Conservation (phyloP, 1,284 basidiomycete genomes). For the Austropuccinia psidii region DNA sequence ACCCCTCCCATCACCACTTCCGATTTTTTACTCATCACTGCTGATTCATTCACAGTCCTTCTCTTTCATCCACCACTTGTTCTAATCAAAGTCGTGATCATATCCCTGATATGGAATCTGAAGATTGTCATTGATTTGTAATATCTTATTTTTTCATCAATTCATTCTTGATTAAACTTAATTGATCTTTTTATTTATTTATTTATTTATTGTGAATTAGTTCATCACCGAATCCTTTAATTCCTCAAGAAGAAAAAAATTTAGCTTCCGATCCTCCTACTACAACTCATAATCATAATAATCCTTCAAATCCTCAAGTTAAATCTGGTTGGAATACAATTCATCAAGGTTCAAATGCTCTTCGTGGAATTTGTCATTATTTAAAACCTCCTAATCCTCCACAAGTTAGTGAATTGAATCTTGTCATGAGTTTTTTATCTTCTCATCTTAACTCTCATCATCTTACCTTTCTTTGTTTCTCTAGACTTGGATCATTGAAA, state of each 20-base stretch:
- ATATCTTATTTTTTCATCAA: too few relatives aligned
- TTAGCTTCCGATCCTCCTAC: too few relatives aligned
- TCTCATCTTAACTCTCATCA: too few relatives aligned
- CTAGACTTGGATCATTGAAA: constrained; percentile 80
- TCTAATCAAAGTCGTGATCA: constrained; percentile 34
- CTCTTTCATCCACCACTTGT: constrained; percentile 42
- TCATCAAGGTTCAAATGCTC: background rate
- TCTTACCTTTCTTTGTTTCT: constrained; percentile 9
- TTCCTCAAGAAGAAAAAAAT: too few relatives aligned
- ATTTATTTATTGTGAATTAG: too few relatives aligned
- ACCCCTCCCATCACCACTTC: constrained; percentile 36
- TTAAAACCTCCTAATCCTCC: constrained; percentile 37
- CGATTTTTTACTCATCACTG: constrained; percentile 78
- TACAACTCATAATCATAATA: too few relatives aligned
- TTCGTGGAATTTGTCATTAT: constrained; percentile 38
- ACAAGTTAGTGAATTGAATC: constrained; percentile 55
- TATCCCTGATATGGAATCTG: constrained; percentile 35
- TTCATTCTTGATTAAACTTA: too few relatives aligned
- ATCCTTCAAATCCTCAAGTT: too few relatives aligned
- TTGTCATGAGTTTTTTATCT: too few relatives aligned
- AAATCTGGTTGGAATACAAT: too few relatives aligned
- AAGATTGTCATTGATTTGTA: constrained; percentile 44
- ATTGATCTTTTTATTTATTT: too few relatives aligned
- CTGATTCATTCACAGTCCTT: constrained; percentile 68
- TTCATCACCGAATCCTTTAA: too few relatives aligned